These are phyloP conservation scores for Fusarium circinatum DNA, from an alignment of 2,329 filamentous ascomycete genomes.

Conservation along the genomic window DNA sequence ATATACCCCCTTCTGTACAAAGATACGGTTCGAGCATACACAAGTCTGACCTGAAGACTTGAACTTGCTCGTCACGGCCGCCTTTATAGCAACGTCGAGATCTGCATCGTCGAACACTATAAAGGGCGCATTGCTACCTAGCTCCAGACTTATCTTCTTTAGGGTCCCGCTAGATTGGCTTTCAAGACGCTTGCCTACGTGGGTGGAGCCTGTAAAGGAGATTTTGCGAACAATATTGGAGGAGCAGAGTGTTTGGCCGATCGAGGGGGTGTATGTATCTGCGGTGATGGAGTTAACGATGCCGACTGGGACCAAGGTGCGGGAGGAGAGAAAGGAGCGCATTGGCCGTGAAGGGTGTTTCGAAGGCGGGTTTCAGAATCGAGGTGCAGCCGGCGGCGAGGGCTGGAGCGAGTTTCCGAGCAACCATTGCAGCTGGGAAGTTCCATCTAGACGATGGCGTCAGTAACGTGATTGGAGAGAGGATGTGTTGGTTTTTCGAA, in stretches of 20 bases:
- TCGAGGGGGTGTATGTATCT: slow-evolving; percentile 70
- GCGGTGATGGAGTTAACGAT: slow-evolving; percentile 69
- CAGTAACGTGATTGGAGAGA: neutral
- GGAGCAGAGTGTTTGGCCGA: slow-evolving; percentile 72
- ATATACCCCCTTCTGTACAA: slow-evolving; percentile 77
- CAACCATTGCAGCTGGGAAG: neutral
- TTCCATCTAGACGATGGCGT: neutral
- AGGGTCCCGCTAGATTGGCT: slow-evolving; percentile 75
- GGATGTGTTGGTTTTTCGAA: neutral
- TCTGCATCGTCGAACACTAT: slow-evolving; percentile 66
- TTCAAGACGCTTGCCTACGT: slow-evolving; percentile 67
- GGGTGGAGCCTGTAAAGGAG: slow-evolving; percentile 74
- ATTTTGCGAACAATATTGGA: slow-evolving; percentile 74
- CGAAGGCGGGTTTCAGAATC: neutral
- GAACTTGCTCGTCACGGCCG: slow-evolving; percentile 81
- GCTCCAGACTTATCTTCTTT: slow-evolving; percentile 74
- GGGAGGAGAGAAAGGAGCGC: neutral
- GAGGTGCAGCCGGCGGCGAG: neutral
- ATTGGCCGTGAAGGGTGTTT: neutral
- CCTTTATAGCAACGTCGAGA: slow-evolving; percentile 62
- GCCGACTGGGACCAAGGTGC: neutral
- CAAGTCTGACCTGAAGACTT: slow-evolving; percentile 90
- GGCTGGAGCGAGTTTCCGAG: neutral
- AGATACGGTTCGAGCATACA: slow-evolving; percentile 82
- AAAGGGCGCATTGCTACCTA: slow-evolving; percentile 78